Conservation (phyloP, 108 stramenopile species). For the Epipyxis sp. region DNA sequence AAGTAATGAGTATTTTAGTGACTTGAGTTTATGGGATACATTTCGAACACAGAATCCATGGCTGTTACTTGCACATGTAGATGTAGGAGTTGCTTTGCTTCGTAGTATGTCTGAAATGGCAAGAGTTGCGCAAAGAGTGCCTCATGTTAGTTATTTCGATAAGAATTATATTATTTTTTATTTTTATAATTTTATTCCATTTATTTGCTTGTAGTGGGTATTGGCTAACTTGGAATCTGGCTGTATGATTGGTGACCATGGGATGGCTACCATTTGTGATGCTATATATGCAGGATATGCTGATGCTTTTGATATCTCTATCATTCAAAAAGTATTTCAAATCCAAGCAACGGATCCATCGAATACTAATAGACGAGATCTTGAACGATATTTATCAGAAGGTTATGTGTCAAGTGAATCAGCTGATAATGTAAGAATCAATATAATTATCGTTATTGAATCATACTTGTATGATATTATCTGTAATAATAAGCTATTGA, state of each 20-base stretch:
- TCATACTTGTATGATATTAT: too few relatives aligned
- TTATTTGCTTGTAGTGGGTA: conserved; percentile 35
- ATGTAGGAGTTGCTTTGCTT: not conserved
- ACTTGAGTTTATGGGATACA: conserved; percentile 41
- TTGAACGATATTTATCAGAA: not conserved
- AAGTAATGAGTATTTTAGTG: conserved; percentile 2
- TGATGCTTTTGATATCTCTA: not conserved
- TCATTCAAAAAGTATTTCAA: not conserved
- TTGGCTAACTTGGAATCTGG: conserved; percentile 22
- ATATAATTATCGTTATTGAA: too few relatives aligned
- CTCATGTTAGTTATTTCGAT: too few relatives aligned
- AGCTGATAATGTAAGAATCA: not conserved
- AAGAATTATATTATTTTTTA: too few relatives aligned
- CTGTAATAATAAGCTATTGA: too few relatives aligned
- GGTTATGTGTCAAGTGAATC: conserved; percentile 16
- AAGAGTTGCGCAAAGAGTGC: too few relatives aligned
- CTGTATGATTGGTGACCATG: conserved; percentile 38
- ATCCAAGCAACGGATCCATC: not conserved
- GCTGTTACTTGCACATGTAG: not conserved
- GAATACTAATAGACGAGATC: conserved; percentile 2
- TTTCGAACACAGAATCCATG: conserved; percentile 29
- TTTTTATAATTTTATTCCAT: too few relatives aligned
- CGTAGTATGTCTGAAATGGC: not conserved
- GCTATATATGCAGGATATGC: conserved; percentile 9
- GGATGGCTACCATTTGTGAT: conserved; percentile 12